Percentiles rank a stretch among this genome's conserved stretches.
phyloP scores from a whole-genome alignment of 2,329 filamentous ascomycete genomes.

The Monosporascus sp. region DNA sequence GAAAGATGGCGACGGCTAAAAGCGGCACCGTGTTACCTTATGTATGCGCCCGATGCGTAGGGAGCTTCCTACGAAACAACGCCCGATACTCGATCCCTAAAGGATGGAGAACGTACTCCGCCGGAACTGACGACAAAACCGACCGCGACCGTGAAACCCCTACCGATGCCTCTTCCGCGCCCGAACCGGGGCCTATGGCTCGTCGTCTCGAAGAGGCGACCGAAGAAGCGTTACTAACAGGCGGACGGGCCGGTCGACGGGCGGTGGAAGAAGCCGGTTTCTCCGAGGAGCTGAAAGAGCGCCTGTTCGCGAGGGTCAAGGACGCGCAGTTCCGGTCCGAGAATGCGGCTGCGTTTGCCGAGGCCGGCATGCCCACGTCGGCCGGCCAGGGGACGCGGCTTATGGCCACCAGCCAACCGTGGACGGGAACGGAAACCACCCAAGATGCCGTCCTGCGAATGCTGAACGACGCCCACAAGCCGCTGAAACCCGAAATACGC shows the following conservation, averaged over 20 bases:
- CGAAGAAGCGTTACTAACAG: slow-evolving; percentile 54
- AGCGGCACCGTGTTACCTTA: slow-evolving; percentile 5
- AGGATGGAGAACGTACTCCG: slow-evolving; percentile 7
- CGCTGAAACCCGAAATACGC: slow-evolving; percentile 47
- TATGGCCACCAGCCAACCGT: slow-evolving; percentile 62
- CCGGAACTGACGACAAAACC: slow-evolving; percentile 4
- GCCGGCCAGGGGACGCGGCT: slow-evolving; percentile 64
- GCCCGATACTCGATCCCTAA: not conserved
- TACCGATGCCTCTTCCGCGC: not conserved
- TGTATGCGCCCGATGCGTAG: slow-evolving; percentile 17
- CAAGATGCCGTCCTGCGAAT: slow-evolving; percentile 79
- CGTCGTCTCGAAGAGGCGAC: slow-evolving; percentile 57
- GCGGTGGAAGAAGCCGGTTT: slow-evolving; percentile 59
- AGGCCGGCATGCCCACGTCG: slow-evolving; percentile 44
- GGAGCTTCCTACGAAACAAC: slow-evolving; percentile 1
- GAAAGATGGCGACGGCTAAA: slow-evolving; percentile 16
- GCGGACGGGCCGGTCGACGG: slow-evolving; percentile 52
- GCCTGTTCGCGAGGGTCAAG: slow-evolving; percentile 51
- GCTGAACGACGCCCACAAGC: slow-evolving; percentile 73
- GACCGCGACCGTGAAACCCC: slow-evolving; percentile 1
- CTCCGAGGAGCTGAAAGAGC: slow-evolving; percentile 56
- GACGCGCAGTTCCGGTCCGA: slow-evolving; percentile 49
- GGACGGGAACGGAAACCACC: slow-evolving; percentile 71
- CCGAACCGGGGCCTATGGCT: slow-evolving; percentile 43
- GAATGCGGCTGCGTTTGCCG: slow-evolving; percentile 41